A percentile compares a stretch with the other conserved stretches of the same genome.
These are phyloP conservation scores for Begonia peltatifolia DNA, from an alignment of 306 rosid species.

Conservation along the genomic window DNA sequence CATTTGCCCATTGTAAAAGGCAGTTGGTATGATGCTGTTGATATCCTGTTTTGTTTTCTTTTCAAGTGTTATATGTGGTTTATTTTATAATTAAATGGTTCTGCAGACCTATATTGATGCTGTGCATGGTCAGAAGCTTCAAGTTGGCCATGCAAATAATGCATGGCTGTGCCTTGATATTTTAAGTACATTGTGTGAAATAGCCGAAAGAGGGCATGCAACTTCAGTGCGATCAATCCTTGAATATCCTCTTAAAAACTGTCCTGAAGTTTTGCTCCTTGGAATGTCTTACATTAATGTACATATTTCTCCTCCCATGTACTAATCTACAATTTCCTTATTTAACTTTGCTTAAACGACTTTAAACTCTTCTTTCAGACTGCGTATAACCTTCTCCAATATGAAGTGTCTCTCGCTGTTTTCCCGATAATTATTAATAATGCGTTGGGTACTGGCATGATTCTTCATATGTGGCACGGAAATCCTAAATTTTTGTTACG, in stretches of 20 bases:
- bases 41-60: slow-evolving; percentile 9
- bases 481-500: slow-evolving; percentile 63
- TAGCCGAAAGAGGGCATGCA: slow-evolving; percentile 95
- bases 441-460: slow-evolving; percentile 39
- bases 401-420: slow-evolving; percentile 52
- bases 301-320: slow-evolving; percentile 10
- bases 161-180: slow-evolving; percentile 89
- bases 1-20: slow-evolving; percentile 65
- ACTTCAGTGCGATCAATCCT: slow-evolving; percentile 60
- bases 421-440: slow-evolving; percentile 59
- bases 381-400: slow-evolving; percentile 75
- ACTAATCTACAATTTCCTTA: neutral
- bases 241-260: slow-evolving; percentile 73
- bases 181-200: slow-evolving; percentile 63
- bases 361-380: slow-evolving; percentile 48
- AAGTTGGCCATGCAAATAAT: slow-evolving; percentile 70
- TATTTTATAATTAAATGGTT: slow-evolving; percentile 6
- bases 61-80: neutral
- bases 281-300: slow-evolving; percentile 79
- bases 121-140: slow-evolving; percentile 60
- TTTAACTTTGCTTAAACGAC: neutral
- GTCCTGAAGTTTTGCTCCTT: slow-evolving; percentile 87
- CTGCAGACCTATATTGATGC: slow-evolving; percentile 67
- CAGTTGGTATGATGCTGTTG: slow-evolving; percentile 51
- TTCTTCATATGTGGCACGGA: slow-evolving; percentile 72